Evolutionary conservation across 2,329 filamentous ascomycete genomes (phyloP).

Genomic region (Rutstroemia sydowiana): DNA sequence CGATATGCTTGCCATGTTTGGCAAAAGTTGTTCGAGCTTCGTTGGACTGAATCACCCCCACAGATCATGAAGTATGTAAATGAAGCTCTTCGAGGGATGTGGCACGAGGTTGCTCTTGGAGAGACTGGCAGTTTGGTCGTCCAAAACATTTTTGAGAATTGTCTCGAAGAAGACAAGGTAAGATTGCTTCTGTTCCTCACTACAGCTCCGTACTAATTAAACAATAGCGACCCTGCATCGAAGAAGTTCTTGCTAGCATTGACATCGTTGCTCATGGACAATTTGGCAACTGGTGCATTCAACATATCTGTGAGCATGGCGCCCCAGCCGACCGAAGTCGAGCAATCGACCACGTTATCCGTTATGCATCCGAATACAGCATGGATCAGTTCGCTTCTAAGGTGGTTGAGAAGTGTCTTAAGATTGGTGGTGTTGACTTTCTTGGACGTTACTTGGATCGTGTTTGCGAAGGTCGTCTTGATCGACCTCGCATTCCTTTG

Average conservation of each 20-base stretch:
- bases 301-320: constrained; percentile 97
- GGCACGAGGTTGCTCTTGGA: constrained; percentile 94
- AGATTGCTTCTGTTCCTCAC: constrained; percentile 18
- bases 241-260: constrained; percentile 90
- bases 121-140: constrained; percentile 97
- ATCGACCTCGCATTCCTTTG: constrained; percentile 89
- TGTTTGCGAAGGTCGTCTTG: constrained; percentile 82
- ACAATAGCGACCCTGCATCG: constrained; percentile 84
- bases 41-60: constrained; percentile 89
- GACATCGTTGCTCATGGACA: constrained; percentile 95
- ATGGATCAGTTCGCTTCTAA: constrained; percentile 99
- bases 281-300: constrained; percentile 99
- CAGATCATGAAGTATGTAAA: constrained; percentile 99
- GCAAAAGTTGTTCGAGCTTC: constrained; percentile 98
- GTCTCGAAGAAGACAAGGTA: constrained; percentile 96
- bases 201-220: constrained; percentile 15
- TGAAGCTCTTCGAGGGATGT: constrained; percentile 89
- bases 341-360: constrained; percentile 91
- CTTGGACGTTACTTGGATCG: constrained; percentile 86
- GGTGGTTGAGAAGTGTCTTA: constrained; percentile 97
- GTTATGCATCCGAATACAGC: constrained; percentile 90
- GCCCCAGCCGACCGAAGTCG: constrained; percentile 83
- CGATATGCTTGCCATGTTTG: constrained; percentile 98
- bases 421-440: constrained; percentile 88
- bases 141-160: constrained; percentile 99